A percentile compares a stretch with the other conserved stretches of the same genome.
Conservation (phyloP, 306 rosid genomes). For the Erythrophleum fordii region DNA sequence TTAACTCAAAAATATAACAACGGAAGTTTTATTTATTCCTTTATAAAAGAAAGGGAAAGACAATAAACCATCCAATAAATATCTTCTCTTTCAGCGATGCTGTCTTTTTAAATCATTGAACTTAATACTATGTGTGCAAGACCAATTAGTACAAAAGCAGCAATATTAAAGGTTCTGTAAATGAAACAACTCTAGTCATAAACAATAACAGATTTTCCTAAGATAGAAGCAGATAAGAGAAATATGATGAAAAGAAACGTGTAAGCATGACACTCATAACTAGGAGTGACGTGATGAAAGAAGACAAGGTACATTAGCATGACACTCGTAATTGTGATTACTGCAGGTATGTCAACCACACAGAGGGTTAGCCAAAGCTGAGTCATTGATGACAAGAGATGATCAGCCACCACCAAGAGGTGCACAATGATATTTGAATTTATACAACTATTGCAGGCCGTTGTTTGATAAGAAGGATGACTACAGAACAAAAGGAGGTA, state of each 20-base stretch:
- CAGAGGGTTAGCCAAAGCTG: not conserved
- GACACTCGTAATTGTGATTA: not conserved
- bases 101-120: slow-evolving; percentile 3
- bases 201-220: not conserved
- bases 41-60: slow-evolving; percentile 5
- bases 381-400: not conserved
- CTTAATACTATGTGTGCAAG: slow-evolving; percentile 12
- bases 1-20: slow-evolving; percentile 15
- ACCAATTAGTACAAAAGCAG: slow-evolving; percentile 19
- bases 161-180: not conserved
- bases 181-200: not conserved
- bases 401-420: slow-evolving; percentile 31
- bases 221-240: too few species aligned
- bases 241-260: too few species aligned
- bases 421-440: slow-evolving; percentile 18
- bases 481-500: slow-evolving; percentile 19
- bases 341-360: not conserved
- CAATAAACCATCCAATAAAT: not conserved
- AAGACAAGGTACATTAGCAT: not conserved
- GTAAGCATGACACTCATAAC: too few species aligned
- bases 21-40: slow-evolving; percentile 1
- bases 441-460: slow-evolving; percentile 7
- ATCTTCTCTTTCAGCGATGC: slow-evolving; percentile 4
- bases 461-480: slow-evolving; percentile 14
- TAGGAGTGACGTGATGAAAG: too few species aligned